phyloP scores from a whole-genome alignment of 441 rosid genomes.

The Eruca vesicaria region DNA sequence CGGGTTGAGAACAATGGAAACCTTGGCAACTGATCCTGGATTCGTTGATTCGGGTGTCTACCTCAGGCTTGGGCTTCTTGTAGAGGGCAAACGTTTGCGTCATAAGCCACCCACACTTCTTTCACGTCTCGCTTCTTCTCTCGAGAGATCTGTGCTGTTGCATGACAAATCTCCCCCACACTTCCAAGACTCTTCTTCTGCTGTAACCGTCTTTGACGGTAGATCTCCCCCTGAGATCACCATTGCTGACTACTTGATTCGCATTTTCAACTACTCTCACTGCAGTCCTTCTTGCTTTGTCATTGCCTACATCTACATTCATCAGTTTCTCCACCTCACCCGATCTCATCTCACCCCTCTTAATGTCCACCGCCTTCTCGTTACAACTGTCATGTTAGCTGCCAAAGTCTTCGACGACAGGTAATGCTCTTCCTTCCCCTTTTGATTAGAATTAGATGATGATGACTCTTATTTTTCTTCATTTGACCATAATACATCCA shows the following conservation, averaged over 20 bases:
- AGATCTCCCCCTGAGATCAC: slow-evolving; percentile 60
- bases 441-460: no score
- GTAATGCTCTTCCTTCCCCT: background rate
- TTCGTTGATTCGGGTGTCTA: slow-evolving; percentile 48
- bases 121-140: slow-evolving; percentile 57
- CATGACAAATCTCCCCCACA: slow-evolving; percentile 21
- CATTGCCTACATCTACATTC: slow-evolving; percentile 65
- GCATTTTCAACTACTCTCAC: slow-evolving; percentile 74
- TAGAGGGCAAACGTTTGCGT: slow-evolving; percentile 42
- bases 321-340: slow-evolving; percentile 51
- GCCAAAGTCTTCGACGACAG: slow-evolving; percentile 82
- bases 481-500: no score
- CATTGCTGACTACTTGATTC: slow-evolving; percentile 66
- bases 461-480: no score
- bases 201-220: slow-evolving; percentile 60
- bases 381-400: slow-evolving; percentile 72
- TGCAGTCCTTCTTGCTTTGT: slow-evolving; percentile 93
- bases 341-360: slow-evolving; percentile 58
- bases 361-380: slow-evolving; percentile 80
- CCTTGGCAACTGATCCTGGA: slow-evolving; percentile 36
- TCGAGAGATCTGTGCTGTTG: slow-evolving; percentile 53
- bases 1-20: slow-evolving; percentile 50
- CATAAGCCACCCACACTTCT: slow-evolving; percentile 50
- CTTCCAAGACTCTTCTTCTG: slow-evolving; percentile 28
- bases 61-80: slow-evolving; percentile 57